Conservation (phyloP, 1,139 yeast genomes). For the Geotrichum histeridarum region DNA sequence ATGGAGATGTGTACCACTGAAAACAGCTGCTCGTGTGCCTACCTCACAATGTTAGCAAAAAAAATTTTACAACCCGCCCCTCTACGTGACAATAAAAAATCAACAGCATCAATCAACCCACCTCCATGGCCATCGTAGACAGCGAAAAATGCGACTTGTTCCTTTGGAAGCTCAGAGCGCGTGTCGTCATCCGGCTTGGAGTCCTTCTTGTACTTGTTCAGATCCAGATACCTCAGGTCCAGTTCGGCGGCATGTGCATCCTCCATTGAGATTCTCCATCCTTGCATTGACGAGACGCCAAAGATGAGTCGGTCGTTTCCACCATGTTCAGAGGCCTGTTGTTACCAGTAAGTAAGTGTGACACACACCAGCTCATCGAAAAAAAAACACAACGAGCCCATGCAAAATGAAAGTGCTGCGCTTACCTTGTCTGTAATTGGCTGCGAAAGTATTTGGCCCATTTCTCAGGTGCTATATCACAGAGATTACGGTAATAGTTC, state of each 20-base stretch:
- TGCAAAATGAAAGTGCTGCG: not conserved
- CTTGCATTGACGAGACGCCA: constrained; percentile 95
- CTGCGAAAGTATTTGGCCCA: constrained; percentile 75
- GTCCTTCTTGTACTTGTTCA: not conserved
- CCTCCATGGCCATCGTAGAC: constrained; percentile 99
- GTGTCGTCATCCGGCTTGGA: not conserved
- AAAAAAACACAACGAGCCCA: too few relatives aligned
- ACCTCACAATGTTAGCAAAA: not conserved
- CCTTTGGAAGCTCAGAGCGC: constrained; percentile 15
- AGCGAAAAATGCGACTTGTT: constrained; percentile 72
- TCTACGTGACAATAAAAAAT: not conserved
- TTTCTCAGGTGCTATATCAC: constrained; percentile 25
- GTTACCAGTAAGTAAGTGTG: not conserved
- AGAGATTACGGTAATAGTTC: not conserved
- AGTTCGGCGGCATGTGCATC: constrained; percentile 90
- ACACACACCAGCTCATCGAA: too few relatives aligned
- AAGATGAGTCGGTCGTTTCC: constrained; percentile 63
- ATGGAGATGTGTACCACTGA: constrained; percentile 76
- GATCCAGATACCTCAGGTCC: constrained; percentile 35
- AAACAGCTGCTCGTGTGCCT: constrained; percentile 73
- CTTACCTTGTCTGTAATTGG: constrained; percentile 58
- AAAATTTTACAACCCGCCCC: not conserved
- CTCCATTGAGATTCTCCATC: constrained; percentile 98
- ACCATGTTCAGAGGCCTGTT: constrained; percentile 61
- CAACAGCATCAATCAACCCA: constrained; percentile 9